phyloP scores from a whole-genome alignment of 805 yeast genomes.

The Sugiyamaella marilandica region DNA sequence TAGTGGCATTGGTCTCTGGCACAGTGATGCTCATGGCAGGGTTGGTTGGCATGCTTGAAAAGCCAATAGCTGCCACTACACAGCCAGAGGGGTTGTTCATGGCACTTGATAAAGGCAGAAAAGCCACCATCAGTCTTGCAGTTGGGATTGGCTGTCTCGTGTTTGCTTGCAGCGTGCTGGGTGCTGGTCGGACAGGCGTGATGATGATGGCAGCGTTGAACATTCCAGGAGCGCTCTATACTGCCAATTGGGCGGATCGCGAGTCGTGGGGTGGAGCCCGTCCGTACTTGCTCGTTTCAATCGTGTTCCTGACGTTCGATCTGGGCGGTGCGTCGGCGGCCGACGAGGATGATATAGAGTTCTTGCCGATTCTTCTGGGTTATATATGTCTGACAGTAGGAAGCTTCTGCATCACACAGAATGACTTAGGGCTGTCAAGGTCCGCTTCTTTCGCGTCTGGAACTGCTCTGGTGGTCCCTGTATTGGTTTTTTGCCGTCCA shows the following conservation, averaged over 20 bases:
- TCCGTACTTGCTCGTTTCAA: constrained; percentile 13
- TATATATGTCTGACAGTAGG: constrained; percentile 17
- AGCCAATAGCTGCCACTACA: neutral
- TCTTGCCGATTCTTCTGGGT: constrained; percentile 12
- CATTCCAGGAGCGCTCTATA: constrained; percentile 12
- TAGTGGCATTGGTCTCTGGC: constrained; percentile 24
- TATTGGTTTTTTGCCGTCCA: constrained; percentile 11
- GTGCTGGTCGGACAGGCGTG: constrained; percentile 22
- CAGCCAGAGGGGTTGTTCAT: neutral
- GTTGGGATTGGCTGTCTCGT: constrained; percentile 20
- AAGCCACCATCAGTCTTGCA: constrained; percentile 18
- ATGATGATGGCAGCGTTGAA: constrained; percentile 20
- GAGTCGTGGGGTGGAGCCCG: constrained; percentile 4
- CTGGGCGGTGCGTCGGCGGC: constrained; percentile 7
- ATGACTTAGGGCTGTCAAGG: constrained; percentile 8
- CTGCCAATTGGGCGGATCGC: neutral
- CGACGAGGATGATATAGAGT: neutral
- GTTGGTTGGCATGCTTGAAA: constrained; percentile 17
- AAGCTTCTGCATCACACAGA: constrained; percentile 9
- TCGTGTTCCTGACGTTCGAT: constrained; percentile 17
- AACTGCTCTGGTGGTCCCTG: constrained; percentile 17
- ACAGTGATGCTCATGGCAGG: constrained; percentile 22
- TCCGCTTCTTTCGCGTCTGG: constrained; percentile 13
- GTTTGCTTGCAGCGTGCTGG: constrained; percentile 19
- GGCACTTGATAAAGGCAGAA: constrained; percentile 5